Evolutionary conservation across 306 rosid species (phyloP).

Genomic region (Senna tora): DNA sequence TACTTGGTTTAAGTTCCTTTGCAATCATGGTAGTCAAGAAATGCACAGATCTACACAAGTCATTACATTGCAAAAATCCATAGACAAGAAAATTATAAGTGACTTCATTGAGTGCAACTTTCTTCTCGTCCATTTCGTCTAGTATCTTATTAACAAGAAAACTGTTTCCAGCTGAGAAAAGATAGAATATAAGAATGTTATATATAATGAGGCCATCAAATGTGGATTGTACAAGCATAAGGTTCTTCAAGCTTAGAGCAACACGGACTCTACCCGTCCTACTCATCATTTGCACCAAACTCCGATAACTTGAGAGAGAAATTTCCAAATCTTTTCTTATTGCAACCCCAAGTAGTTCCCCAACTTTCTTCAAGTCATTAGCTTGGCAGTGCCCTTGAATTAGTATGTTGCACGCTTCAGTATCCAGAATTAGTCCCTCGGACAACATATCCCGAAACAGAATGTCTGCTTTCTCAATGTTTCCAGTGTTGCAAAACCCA

Average conservation of each 20-base stretch:
- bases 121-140: conserved; percentile 60
- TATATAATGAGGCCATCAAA: conserved; percentile 48
- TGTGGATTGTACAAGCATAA: conserved; percentile 60
- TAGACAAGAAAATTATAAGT: conserved; percentile 72
- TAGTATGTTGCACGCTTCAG: conserved; percentile 56
- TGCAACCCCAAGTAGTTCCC: conserved; percentile 63
- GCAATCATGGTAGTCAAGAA: conserved; percentile 69
- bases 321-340: conserved; percentile 54
- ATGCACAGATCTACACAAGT: conserved; percentile 52
- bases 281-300: conserved; percentile 58
- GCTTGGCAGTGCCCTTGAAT: conserved; percentile 65
- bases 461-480: conserved; percentile 52
- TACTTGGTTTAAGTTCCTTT: conserved; percentile 62
- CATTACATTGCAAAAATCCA: conserved; percentile 66
- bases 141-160: conserved; percentile 49
- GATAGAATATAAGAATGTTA: conserved; percentile 75
- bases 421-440: conserved; percentile 52
- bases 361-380: conserved; percentile 52
- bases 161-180: conserved; percentile 56
- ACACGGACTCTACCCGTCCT: conserved; percentile 48
- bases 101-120: conserved; percentile 58
- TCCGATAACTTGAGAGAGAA: conserved; percentile 58
- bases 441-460: conserved; percentile 55
- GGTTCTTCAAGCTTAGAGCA: conserved; percentile 61
- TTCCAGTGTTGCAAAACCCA: conserved; percentile 59